Conservation (phyloP, 768 basidiomycete genomes). For the Russula foetens region DNA sequence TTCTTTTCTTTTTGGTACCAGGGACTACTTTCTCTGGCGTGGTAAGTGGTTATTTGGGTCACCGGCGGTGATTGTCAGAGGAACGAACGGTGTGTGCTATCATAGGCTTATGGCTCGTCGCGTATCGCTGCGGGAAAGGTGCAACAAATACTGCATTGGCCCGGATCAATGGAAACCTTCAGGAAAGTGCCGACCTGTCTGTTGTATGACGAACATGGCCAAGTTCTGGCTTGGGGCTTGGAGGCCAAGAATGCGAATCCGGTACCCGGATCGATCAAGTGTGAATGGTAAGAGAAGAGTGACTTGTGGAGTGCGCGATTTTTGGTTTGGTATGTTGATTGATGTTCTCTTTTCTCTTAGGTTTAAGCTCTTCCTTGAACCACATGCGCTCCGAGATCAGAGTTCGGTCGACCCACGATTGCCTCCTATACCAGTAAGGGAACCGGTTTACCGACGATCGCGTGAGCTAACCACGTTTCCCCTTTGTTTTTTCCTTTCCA, state of each 20-base stretch:
- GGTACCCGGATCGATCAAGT: conserved; percentile 52
- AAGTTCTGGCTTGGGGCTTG: conserved; percentile 76
- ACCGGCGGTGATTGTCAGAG: background rate
- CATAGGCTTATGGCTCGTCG: conserved; percentile 77
- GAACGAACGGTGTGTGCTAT: background rate
- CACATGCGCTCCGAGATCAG: conserved; percentile 68
- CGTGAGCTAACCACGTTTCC: conserved; percentile 1
- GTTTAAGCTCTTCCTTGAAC: conserved; percentile 87
- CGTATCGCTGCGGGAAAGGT: conserved; percentile 71
- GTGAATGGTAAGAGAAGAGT: conserved; percentile 39
- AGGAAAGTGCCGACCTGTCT: conserved; percentile 80
- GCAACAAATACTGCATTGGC: conserved; percentile 84
- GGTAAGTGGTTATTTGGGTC: conserved; percentile 40
- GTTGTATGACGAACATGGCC: conserved; percentile 65
- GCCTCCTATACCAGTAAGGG: conserved; percentile 66
- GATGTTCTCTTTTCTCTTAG: conserved; percentile 23
- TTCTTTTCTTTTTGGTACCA: conserved; percentile 30
- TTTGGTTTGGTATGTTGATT: too few species aligned
- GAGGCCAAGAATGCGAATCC: conserved; percentile 75
- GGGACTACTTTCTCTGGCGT: conserved; percentile 87
- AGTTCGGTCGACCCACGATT: conserved; percentile 66
- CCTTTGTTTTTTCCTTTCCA: background rate
- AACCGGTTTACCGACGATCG: background rate
- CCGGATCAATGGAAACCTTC: conserved; percentile 78
- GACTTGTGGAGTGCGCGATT: too few species aligned